phyloP scores from a whole-genome alignment of 2,329 filamentous ascomycete genomes.

The Pyricularia sp. region DNA sequence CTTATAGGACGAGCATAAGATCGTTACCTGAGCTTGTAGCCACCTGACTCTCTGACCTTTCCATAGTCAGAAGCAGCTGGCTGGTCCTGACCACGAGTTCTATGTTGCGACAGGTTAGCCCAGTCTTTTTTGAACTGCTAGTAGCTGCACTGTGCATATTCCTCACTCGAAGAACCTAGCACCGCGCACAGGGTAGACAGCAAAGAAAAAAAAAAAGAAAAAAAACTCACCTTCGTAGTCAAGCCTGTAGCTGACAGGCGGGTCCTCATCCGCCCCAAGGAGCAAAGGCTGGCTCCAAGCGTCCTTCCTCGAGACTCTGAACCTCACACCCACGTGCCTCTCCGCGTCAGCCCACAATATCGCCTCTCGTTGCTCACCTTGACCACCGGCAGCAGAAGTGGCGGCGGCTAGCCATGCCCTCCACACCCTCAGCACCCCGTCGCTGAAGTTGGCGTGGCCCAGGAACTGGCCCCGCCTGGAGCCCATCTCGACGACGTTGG shows the following conservation, averaged over 20 bases:
- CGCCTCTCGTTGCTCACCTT: conserved; percentile 13
- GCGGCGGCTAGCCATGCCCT: conserved; percentile 59
- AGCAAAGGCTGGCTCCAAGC: conserved; percentile 40
- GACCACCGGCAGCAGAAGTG: conserved; percentile 24
- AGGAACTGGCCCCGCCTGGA: conserved; percentile 52
- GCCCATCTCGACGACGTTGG: conserved; percentile 59
- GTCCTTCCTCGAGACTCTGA: conserved; percentile 50
- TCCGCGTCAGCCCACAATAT: conserved; percentile 61
- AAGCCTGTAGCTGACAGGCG: conserved; percentile 60
- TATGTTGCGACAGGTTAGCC: conserved; percentile 20
- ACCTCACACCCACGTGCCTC: conserved; percentile 57
- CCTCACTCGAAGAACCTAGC: not conserved
- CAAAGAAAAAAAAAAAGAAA: no score
- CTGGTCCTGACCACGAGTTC: conserved; percentile 59
- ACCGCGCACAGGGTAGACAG: no score
- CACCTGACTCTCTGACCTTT: conserved; percentile 54
- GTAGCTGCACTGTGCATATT: no score
- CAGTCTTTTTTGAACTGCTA: not conserved
- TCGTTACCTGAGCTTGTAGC: conserved; percentile 53
- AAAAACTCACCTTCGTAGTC: conserved; percentile 56
- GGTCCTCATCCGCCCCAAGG: conserved; percentile 48
- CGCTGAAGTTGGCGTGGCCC: conserved; percentile 55
- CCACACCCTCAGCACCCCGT: conserved; percentile 62
- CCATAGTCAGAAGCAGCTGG: conserved; percentile 54
- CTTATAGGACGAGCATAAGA: conserved; percentile 46